phyloP scores from a whole-genome alignment of 2,329 filamentous ascomycete species.

The Hysterium pulicare region DNA sequence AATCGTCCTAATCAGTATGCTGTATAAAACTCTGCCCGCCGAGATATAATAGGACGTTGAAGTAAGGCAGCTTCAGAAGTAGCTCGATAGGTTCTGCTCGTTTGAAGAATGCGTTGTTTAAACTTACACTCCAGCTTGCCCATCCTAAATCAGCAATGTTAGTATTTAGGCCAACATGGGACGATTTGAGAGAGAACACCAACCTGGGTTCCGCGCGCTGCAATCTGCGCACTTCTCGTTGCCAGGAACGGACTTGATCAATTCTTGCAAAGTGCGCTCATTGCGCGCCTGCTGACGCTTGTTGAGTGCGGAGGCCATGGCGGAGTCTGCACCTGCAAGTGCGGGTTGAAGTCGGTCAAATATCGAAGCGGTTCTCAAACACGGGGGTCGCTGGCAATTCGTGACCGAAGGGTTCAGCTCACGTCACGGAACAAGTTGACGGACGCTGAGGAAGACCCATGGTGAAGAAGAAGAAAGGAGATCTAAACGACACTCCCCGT shows the following conservation, averaged over 20 bases:
- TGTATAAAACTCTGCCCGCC: no score
- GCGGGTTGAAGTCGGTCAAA: constrained; percentile 12
- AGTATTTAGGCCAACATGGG: constrained; percentile 14
- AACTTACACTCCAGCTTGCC: constrained; percentile 92
- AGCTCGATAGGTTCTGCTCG: no score
- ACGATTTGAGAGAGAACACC: constrained; percentile 26
- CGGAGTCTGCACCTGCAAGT: constrained; percentile 3
- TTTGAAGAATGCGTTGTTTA: no score
- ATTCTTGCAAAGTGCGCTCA: constrained; percentile 84
- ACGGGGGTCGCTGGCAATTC: constrained; percentile 15
- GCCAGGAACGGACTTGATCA: constrained; percentile 78
- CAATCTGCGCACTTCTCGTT: constrained; percentile 96
- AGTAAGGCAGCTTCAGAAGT: no score
- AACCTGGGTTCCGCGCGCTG: constrained; percentile 85
- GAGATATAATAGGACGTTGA: no score
- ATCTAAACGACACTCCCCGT: constrained; percentile 4
- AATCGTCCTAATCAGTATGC: constrained; percentile 11
- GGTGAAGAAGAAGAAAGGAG: constrained; percentile 10
- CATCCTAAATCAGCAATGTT: constrained; percentile 60
- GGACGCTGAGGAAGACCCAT: constrained; percentile 14
- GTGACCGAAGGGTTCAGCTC: constrained; percentile 8
- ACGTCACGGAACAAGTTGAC: constrained; percentile 2
- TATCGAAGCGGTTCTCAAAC: constrained; percentile 13
- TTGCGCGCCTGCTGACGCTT: constrained; percentile 98
- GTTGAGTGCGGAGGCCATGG: constrained; percentile 73